Base-by-base conservation (phyloP, 805 yeast species). In the Cyberlindnera euphorbiiphila region DNA sequence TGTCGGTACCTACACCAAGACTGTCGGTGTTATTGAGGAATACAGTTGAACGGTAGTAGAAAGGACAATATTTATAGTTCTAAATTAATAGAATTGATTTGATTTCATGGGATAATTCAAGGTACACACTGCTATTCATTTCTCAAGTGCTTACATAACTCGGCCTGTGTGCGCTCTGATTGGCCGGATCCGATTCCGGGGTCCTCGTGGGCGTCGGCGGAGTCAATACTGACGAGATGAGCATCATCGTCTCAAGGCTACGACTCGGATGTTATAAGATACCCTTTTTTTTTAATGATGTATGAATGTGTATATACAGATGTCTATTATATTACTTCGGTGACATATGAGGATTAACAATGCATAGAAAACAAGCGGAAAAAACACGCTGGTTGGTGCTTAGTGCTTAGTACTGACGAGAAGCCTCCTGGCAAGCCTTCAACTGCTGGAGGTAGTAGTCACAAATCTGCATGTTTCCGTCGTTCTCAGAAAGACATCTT, bases 391-490 rank as follows among this genome's bases (percentile, higher is more conserved):
- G 29, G 13, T 26, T 14, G 17, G 29, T 9, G n/a, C 9, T 15
- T 13, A 27, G 22, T 22, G n/a, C 8, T 51, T 78, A 89, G 64
- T 85, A 89, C 54, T 76, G 85, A 50, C 81, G 76, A 38, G 96
- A 73, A 53, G 96, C 96, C 65, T 85, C 87, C 69, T 93, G 97
- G 68, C 98, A 93, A 15, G 97, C 94, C 72, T 85, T 91, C 64
- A 93, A 80, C 71, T 91, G 97, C 69, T 93, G 97, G 68, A 93
- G 74, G 69, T 93, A 93, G 77, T 76, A 93, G 59, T 89, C 97
- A 69, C 98, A 93, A 51, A 85, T 81, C 69, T 89, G 96, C 86
- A 86, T 85, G 76, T 93, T 88, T 53, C 98, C 98, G 50, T 74
- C 71, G 68, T 93, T 87, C 54, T 87, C 96, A 59, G 84, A 93